Conservation (phyloP, 495 filamentous ascomycete species). For the Penicillium silybi region DNA sequence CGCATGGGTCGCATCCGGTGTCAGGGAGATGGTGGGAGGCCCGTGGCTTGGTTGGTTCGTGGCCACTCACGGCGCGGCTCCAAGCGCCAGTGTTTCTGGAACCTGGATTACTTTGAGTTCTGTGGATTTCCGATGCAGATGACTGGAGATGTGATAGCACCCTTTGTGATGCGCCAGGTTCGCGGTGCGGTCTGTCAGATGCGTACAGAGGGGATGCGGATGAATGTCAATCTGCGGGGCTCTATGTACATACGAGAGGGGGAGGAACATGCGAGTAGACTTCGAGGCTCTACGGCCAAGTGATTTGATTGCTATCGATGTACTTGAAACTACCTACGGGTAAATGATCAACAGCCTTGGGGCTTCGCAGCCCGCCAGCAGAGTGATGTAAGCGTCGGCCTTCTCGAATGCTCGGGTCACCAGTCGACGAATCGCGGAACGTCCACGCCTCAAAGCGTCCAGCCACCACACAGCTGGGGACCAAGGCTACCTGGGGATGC, state of each 20-base stretch:
- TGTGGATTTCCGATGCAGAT: slow-evolving; percentile 10
- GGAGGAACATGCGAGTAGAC: neutral
- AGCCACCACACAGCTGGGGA: slow-evolving; percentile 4
- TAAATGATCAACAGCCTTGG: neutral
- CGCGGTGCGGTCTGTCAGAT: slow-evolving; percentile 17
- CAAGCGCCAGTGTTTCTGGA: slow-evolving; percentile 14
- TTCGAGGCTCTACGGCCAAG: neutral
- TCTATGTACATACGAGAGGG: too few species aligned
- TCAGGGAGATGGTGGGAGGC: slow-evolving; percentile 10
- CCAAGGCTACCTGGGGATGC: slow-evolving; percentile 19
- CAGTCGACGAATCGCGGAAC: slow-evolving; percentile 8
- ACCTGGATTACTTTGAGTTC: slow-evolving; percentile 4
- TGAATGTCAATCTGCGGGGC: neutral
- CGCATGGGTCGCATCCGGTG: slow-evolving; percentile 14
- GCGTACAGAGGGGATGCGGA: neutral
- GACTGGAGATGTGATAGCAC: slow-evolving; percentile 12
- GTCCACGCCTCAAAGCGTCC: slow-evolving; percentile 16
- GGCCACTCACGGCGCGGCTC: slow-evolving; percentile 9
- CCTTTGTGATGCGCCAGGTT: slow-evolving; percentile 1
- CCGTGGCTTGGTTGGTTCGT: slow-evolving; percentile 2
- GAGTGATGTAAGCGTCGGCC: slow-evolving; percentile 23
- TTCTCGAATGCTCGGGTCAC: slow-evolving; percentile 3
- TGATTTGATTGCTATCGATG: neutral
- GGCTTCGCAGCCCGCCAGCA: neutral
- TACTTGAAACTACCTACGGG: neutral